Evolutionary conservation across 305 asterid species (phyloP).

Genomic region (Stenogyne calaminthoides): DNA sequence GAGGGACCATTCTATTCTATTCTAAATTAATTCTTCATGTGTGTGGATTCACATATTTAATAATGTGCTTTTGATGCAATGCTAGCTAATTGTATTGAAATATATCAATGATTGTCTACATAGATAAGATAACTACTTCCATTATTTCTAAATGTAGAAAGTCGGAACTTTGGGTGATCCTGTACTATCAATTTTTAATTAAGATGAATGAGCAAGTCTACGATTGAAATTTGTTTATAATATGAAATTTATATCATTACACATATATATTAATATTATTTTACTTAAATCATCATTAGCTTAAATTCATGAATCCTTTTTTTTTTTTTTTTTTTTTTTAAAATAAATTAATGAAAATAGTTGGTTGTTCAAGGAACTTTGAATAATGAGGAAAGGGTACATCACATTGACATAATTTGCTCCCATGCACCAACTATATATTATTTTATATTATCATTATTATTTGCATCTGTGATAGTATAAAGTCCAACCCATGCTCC

Average conservation of each 20-base stretch:
- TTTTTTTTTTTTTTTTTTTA: too few relatives aligned
- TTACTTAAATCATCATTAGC: not conserved
- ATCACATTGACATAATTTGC: slow-evolving; percentile 25
- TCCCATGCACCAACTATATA: not conserved
- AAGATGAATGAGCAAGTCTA: too few relatives aligned
- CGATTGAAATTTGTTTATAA: too few relatives aligned
- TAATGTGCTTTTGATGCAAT: not conserved
- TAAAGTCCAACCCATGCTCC: too few relatives aligned
- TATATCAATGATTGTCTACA: too few relatives aligned
- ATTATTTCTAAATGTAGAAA: not conserved
- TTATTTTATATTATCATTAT: too few relatives aligned
- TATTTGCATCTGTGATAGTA: too few relatives aligned
- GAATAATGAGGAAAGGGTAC: slow-evolving; percentile 5
- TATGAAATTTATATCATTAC: too few relatives aligned
- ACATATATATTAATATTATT: too few relatives aligned
- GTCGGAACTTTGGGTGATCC: not conserved
- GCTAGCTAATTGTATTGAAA: too few relatives aligned
- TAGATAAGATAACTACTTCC: not conserved
- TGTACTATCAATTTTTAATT: too few relatives aligned
- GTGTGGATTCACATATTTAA: not conserved
- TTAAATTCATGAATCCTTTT: not conserved
- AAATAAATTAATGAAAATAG: not conserved
- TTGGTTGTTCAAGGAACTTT: slow-evolving; percentile 25
- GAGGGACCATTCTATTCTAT: slow-evolving; percentile 8
- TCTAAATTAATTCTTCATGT: too few relatives aligned